Evolutionary conservation across 371 early-diverging fungal genomes (phyloP).

Genomic region (Mucor saturninus): DNA sequence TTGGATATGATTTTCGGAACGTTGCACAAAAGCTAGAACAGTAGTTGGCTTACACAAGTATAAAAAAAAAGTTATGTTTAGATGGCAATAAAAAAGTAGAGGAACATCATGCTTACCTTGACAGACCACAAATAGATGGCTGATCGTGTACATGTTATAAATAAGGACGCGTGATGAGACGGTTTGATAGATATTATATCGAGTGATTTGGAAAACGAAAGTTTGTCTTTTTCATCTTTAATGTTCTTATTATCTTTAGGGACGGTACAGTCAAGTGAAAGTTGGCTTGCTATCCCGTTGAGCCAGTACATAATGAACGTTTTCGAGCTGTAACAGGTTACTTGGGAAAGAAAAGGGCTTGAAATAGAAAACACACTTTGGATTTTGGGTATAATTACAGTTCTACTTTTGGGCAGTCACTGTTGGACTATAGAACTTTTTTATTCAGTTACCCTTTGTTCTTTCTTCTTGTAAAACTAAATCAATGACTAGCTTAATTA

Average conservation of each 20-base stretch:
- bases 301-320: conserved; percentile 50
- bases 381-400: background rate
- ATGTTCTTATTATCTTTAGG: conserved; percentile 13
- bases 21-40: conserved; percentile 50
- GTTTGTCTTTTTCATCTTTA: background rate
- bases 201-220: conserved; percentile 9
- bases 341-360: background rate
- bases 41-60: conserved; percentile 39
- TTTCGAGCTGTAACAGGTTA: too few relatives aligned
- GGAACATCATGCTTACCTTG: conserved; percentile 38
- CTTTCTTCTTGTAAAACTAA: background rate
- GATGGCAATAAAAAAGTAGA: background rate
- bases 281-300: conserved; percentile 53
- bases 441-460: background rate
- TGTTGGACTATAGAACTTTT: background rate
- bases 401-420: conserved; percentile 3
- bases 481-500: conserved; percentile 54
- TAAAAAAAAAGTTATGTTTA: background rate
- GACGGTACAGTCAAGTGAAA: conserved; percentile 32
- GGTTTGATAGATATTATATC: conserved; percentile 41
- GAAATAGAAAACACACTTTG: background rate
- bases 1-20: conserved; percentile 48
- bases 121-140: conserved; percentile 54
- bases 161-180: conserved; percentile 53
- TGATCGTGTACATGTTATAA: conserved; percentile 43